phyloP scores from a whole-genome alignment of 805 yeast species.

The Hanseniaspora jakobsenii region DNA sequence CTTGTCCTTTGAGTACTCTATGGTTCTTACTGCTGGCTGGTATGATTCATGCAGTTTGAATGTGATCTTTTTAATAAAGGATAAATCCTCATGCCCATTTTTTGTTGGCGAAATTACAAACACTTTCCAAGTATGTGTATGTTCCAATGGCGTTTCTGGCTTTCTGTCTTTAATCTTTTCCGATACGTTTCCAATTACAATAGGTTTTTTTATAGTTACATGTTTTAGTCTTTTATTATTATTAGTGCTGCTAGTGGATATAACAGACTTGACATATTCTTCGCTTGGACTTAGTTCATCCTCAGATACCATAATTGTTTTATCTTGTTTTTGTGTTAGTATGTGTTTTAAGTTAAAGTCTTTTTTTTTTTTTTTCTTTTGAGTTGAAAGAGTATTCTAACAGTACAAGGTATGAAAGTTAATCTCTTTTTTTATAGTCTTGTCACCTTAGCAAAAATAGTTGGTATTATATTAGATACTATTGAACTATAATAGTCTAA shows the following conservation, averaged over 20 bases:
- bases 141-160: constrained; percentile 65
- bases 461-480: too few species aligned
- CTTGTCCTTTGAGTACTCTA: constrained; percentile 37
- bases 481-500: too few species aligned
- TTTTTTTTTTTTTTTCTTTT: too few species aligned
- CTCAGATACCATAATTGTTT: too few species aligned
- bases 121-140: constrained; percentile 92
- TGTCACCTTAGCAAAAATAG: too few species aligned
- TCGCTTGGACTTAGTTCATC: too few species aligned
- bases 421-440: too few species aligned
- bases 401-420: too few species aligned
- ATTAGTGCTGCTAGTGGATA: background rate
- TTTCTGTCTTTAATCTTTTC: constrained; percentile 50
- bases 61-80: constrained; percentile 77
- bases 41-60: constrained; percentile 94
- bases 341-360: too few species aligned
- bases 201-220: constrained; percentile 63
- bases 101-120: constrained; percentile 63
- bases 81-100: constrained; percentile 53
- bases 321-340: too few species aligned
- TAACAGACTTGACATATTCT: constrained; percentile 2
- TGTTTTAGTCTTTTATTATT: constrained; percentile 33
- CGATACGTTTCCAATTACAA: constrained; percentile 72
- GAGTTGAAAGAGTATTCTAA: too few species aligned
- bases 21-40: constrained; percentile 68